Base-by-base conservation (phyloP, 139 green algal genomes). In the Chlorella ohadii region DNA sequence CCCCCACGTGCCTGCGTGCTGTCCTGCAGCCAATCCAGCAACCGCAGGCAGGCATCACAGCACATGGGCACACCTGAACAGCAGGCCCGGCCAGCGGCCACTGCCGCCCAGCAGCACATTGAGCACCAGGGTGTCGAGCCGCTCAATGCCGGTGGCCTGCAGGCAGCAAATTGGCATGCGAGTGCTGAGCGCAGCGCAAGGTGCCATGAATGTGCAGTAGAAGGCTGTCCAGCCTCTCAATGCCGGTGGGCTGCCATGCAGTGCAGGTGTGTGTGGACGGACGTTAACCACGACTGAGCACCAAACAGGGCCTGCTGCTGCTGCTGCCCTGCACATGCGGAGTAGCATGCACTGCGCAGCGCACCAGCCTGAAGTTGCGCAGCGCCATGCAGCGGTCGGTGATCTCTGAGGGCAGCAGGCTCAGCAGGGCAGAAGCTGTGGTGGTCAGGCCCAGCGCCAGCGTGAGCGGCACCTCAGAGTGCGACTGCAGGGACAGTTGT, bases 381-480 rank as follows among this genome's bases (percentile, higher is more conserved):
- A 57, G 72, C 16, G 67, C 31, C 65, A 90, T 70, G 79, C 71
- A 84, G 34, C 75, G 68, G 73, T 86, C 86, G 7, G 56, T 57
- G 6, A 87, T 9, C 16, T 78, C 55, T 13, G 81, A 57, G 0
- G 83, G 67, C 39, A 94, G 65, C 76, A 90, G 77, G 59, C 73
- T 78, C 23, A 84, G 55, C 59, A 93, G 63, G 13, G 86, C 80
- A 13, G 31, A 79, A 5, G 71, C 84, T 6, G 71, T 84, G 22
- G 86, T 93, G 38, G 89, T 86, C 51, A 94, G 74, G 4, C 89
- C 91, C 41, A 94, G 65, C 63, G 93, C 25, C 33, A 94, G 70
- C 0, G 64, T 79, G 7, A 93, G 61, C 0, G 91, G 91, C 44
- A 94, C 59, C 72, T 86, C 38, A 3, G 23, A 51, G 28, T 81